Evolutionary conservation across 192 early-diverging fungal species (phyloP).

Genomic region (Linnemannia schmuckeri): DNA sequence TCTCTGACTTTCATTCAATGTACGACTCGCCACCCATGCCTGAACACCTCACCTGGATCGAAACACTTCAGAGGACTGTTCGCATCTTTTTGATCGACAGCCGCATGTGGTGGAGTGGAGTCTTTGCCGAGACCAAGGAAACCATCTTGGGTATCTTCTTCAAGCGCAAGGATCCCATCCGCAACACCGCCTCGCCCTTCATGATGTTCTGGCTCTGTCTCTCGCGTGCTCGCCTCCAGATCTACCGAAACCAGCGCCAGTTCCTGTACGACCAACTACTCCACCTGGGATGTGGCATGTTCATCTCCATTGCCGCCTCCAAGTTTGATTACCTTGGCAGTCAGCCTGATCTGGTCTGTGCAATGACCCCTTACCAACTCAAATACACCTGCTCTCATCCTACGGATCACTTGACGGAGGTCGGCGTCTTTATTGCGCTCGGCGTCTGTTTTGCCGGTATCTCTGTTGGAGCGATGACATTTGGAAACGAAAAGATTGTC

Average conservation of each 20-base stretch:
- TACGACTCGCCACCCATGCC: conserved; percentile 37
- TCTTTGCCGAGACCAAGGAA: conserved; percentile 46
- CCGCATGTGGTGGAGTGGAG: conserved; percentile 51
- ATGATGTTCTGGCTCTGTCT: conserved; percentile 64
- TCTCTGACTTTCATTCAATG: conserved; percentile 36
- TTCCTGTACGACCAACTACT: conserved; percentile 69
- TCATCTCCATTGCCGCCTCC: conserved; percentile 63
- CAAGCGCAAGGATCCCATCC: conserved; percentile 48
- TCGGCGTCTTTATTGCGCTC: conserved; percentile 69
- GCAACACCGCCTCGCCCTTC: conserved; percentile 64
- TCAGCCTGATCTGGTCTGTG: conserved; percentile 62
- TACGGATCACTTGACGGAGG: conserved; percentile 57
- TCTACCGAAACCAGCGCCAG: conserved; percentile 60
- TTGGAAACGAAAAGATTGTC: conserved; percentile 74
- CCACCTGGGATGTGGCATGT: conserved; percentile 67
- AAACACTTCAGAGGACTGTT: conserved; percentile 20
- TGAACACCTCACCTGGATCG: conserved; percentile 26
- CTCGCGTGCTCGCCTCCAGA: conserved; percentile 57
- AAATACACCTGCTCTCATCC: conserved; percentile 23
- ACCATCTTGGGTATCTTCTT: conserved; percentile 33
- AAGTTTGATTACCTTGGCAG: conserved; percentile 66
- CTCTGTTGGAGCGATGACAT: conserved; percentile 68
- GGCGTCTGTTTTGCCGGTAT: conserved; percentile 74
- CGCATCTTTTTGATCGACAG: conserved; percentile 49
- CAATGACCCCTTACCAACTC: conserved; percentile 59